Conservation (phyloP, 768 basidiomycete genomes). For the Hirschioporus abietinus region DNA sequence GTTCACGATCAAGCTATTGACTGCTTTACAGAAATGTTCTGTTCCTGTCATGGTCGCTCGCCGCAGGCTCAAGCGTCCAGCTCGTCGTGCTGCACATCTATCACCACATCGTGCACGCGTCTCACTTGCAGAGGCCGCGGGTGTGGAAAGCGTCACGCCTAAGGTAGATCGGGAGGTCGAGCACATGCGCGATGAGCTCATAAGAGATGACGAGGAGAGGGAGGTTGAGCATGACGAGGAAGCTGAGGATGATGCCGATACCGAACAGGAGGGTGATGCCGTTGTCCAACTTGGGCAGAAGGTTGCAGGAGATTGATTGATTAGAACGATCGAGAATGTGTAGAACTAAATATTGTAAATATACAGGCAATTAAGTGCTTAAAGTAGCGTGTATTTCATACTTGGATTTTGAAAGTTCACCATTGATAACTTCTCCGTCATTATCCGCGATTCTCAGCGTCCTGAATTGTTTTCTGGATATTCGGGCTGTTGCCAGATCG, state of each 20-base stretch:
- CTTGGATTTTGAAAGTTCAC: background rate
- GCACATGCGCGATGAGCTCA: slow-evolving; percentile 71
- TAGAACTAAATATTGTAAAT: background rate
- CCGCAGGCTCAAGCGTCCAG: slow-evolving; percentile 82
- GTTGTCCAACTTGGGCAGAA: slow-evolving; percentile 4
- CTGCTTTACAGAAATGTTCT: slow-evolving; percentile 64
- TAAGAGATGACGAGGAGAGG: slow-evolving; percentile 51
- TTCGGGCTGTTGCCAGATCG: background rate
- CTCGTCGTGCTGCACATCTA: slow-evolving; percentile 74
- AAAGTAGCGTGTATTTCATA: background rate
- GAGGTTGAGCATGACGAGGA: slow-evolving; percentile 16
- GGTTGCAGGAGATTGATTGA: slow-evolving; percentile 2
- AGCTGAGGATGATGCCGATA: slow-evolving; percentile 23
- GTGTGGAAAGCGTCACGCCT: slow-evolving; percentile 80
- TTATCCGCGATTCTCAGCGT: background rate
- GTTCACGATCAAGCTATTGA: slow-evolving; percentile 10
- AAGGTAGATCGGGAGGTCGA: slow-evolving; percentile 86
- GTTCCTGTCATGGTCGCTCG: slow-evolving; percentile 97
- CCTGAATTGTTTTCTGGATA: background rate
- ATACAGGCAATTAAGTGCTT: background rate
- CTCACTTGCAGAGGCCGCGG: slow-evolving; percentile 77
- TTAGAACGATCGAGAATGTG: background rate
- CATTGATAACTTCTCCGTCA: background rate
- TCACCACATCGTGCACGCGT: slow-evolving; percentile 78
- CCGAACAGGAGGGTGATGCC: slow-evolving; percentile 21